Evolutionary conservation across 495 filamentous ascomycete genomes (phyloP), one percentile per base, ranked within the genome.

Genomic region (Neurospora hispaniola): DNA sequence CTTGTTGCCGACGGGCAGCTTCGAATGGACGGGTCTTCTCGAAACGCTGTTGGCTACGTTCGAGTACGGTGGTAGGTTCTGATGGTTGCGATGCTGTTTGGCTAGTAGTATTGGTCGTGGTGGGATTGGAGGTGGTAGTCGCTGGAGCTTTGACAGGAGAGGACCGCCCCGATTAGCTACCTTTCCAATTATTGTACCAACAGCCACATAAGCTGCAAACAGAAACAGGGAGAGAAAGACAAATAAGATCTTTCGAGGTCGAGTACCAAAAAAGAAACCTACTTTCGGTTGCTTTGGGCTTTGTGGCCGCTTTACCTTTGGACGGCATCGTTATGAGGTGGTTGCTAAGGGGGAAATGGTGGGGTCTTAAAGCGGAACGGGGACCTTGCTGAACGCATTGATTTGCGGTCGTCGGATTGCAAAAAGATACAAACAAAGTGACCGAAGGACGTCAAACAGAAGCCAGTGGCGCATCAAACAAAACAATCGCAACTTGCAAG

Each of bases 21-120:
- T 82, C 79, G 76, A 78, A 77, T 20, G 81, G 84, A 69, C 80
- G 82, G 46, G 82, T 80, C 23, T 78, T 71, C 76, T 80, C 77
- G 78, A 74, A 79, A 71, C 78, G 79, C 70, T 81, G 76, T 74
- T 75, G 75, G 75, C 75, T 78, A 59, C 77, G 79, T 66, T 82
- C 83, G 77, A 75, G 74, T 46, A 81, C 71, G 9, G 83, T 85
- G 71, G 79, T 68, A 10, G 78, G 76, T 14, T 76, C 31, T 62
- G 70, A n/a, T 42, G 76, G 40, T 35, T 46, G 48, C 12, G 70
- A 42, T 41, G 59, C 18, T 16, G 27, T 66, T 70, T 43, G 35
- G 9, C 54, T 66, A 66, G 54, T 62, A 62, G 0, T 66, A 27
- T 14, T 48, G 8, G 44, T n/a, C 69, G 23, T 38, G 35, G 35